A percentile compares a stretch with the other conserved stretches of the same genome.
phyloP scores from a whole-genome alignment of 2,329 filamentous ascomycete genomes.

The Ophiocordyceps unilateralis region DNA sequence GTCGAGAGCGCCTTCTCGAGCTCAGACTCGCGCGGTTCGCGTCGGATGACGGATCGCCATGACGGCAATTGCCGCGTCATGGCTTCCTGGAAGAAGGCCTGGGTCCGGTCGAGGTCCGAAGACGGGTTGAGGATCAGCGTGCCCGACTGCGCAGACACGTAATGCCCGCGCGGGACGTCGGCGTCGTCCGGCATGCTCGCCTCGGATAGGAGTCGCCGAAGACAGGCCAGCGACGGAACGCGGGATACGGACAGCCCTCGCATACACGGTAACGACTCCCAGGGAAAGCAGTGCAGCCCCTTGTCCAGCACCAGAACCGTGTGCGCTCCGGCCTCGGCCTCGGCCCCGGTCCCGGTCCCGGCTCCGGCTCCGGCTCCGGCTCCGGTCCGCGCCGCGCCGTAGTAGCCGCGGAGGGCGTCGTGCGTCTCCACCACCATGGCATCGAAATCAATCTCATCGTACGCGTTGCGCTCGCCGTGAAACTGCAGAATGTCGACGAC shows the following conservation, averaged over 20 bases:
- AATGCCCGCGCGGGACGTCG: slow-evolving; percentile 24
- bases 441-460: slow-evolving; percentile 96
- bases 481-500: slow-evolving; percentile 94
- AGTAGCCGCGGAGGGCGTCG: slow-evolving; percentile 68
- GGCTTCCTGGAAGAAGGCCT: slow-evolving; percentile 49
- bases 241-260: slow-evolving; percentile 64
- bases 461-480: slow-evolving; percentile 87
- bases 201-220: slow-evolving; percentile 58
- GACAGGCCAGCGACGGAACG: slow-evolving; percentile 68
- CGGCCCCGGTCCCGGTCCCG: slow-evolving; percentile 10
- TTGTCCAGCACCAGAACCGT: slow-evolving; percentile 87
- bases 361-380: slow-evolving; percentile 1
- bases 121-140: slow-evolving; percentile 83
- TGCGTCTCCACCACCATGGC: slow-evolving; percentile 74
- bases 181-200: slow-evolving; percentile 7
- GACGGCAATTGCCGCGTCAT: slow-evolving; percentile 51
- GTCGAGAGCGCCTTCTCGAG: slow-evolving; percentile 51
- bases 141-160: slow-evolving; percentile 36
- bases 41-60: slow-evolving; percentile 55
- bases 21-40: slow-evolving; percentile 57
- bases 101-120: slow-evolving; percentile 65
- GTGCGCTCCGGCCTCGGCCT: slow-evolving; percentile 36
- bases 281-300: slow-evolving; percentile 76
- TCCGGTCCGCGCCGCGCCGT: slow-evolving; percentile 28
- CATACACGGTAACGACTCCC: slow-evolving; percentile 88